Evolutionary conservation across 140 eudicot genomes (phyloP), one percentile per base, ranked within the genome.

Genomic region (Ambrosia hybrid): DNA sequence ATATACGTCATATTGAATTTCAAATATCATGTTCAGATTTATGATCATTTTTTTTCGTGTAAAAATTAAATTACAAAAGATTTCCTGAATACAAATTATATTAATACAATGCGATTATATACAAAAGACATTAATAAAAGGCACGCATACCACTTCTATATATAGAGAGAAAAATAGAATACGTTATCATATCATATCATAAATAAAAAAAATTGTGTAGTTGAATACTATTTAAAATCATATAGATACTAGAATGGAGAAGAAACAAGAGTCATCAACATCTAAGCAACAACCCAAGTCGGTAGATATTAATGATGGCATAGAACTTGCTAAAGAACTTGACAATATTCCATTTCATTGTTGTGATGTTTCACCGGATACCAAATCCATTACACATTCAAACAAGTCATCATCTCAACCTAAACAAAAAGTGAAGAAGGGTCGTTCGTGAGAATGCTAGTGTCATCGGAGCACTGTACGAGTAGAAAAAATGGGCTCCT

Each of bases 351-450:
- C 74, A 0, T 68, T 76, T 9, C 68, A 76, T 17, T 76, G 68
- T 15, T 9, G 55, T 1, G 34, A 68, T 58, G 34, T 76, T 16
- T 76, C 80, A 46, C 80, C 75, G 7, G 74, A 75, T 48, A 67
- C 30, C 30, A 21, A 21, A 21, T 21, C 30, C 30, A 21, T 68
- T 57, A 56, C 70, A 76, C 58, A 34, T 67, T 68, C 80, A 38
- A 76, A 76, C 51, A 57, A 58, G 30, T 21, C 30, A 21, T 21
- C 30, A 21, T 21, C 30, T 21, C 30, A 21, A 21, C 30, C 30
- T 21, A 21, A 21, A 21, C 30, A 0, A 21, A 21, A 21, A 21
- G 30, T 21, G 30, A 21, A 21, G 30, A 21, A 39, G 46, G 46
- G 9, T 5, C 46, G 46, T 39, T 39, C 46, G 6, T 39, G 9